Percentiles rank a stretch among this genome's conserved stretches.
These are phyloP conservation scores for Taiozyma sp. DNA, from an alignment of 1,139 yeast species.

Conservation along the genomic window DNA sequence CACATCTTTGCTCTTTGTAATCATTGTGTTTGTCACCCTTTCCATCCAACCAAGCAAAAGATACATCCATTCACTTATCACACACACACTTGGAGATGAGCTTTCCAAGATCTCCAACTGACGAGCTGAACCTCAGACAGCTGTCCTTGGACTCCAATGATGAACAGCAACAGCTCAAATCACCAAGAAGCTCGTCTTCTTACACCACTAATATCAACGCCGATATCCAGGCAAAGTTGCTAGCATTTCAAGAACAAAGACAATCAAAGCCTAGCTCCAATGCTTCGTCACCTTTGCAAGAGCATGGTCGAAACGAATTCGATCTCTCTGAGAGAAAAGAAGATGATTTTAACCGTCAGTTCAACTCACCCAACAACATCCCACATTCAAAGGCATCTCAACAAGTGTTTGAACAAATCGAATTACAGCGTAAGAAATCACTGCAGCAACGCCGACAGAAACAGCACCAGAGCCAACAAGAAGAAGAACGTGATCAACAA, in stretches of 20 bases:
- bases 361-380: neutral
- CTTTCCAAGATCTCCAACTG: neutral
- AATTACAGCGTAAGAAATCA: constrained; percentile 8
- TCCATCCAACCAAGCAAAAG: too few relatives aligned
- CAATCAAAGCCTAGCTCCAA: constrained; percentile 11
- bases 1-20: too few relatives aligned
- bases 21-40: too few relatives aligned
- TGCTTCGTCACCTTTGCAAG: constrained; percentile 6
- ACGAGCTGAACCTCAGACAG: neutral
- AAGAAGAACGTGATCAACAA: neutral
- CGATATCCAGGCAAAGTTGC: constrained; percentile 67
- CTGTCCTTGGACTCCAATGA: neutral
- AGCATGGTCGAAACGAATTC: neutral
- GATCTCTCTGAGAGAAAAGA: neutral
- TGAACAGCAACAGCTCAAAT: constrained; percentile 5
- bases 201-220: constrained; percentile 38
- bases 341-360: neutral
- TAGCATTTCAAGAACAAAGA: constrained; percentile 70
- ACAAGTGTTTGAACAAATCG: constrained; percentile 4
- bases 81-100: neutral
- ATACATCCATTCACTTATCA: too few relatives aligned
- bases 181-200: constrained; percentile 14
- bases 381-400: constrained; percentile 4
- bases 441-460: constrained; percentile 1
- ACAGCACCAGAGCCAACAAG: neutral